A percentile compares a stretch with the other conserved stretches of the same genome.
Evolutionary conservation across 257 asterid genomes (phyloP).

Genomic region (Nicotiana tabacum): DNA sequence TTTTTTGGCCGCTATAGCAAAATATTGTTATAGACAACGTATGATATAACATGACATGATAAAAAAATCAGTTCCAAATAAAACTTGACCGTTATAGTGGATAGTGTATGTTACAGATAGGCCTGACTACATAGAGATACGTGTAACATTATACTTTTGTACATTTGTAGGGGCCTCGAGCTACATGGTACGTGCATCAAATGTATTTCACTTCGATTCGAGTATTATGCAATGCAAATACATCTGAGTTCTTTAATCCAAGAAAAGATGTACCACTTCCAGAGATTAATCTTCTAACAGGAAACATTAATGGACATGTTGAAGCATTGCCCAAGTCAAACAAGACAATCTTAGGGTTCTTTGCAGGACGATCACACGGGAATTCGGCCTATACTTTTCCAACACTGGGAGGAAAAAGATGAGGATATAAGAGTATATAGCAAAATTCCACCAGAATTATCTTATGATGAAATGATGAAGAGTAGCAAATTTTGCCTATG

Average conservation of each 20-base stretch:
- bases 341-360: slow-evolving; percentile 52
- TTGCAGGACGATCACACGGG: slow-evolving; percentile 57
- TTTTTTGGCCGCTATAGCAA: too few relatives aligned
- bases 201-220: slow-evolving; percentile 64
- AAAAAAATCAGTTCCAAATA: too few relatives aligned
- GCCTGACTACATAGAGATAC: too few relatives aligned
- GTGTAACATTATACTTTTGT: not conserved
- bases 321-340: slow-evolving; percentile 17
- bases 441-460: slow-evolving; percentile 23
- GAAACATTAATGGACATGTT: slow-evolving; percentile 9
- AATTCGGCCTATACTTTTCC: slow-evolving; percentile 39
- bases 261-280: slow-evolving; percentile 60
- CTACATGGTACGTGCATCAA: slow-evolving; percentile 58
- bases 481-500: slow-evolving; percentile 53
- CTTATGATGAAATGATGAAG: slow-evolving; percentile 37
- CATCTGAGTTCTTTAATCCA: slow-evolving; percentile 70
- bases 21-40: too few relatives aligned
- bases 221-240: slow-evolving; percentile 64
- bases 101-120: too few relatives aligned
- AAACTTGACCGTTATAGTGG: too few relatives aligned
- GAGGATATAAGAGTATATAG: slow-evolving; percentile 34
- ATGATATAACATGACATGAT: too few relatives aligned
- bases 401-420: slow-evolving; percentile 46
- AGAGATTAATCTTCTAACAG: slow-evolving; percentile 45
- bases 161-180: slow-evolving; percentile 57